Conservation (phyloP, 306 rosid genomes). For the Prunus mira region DNA sequence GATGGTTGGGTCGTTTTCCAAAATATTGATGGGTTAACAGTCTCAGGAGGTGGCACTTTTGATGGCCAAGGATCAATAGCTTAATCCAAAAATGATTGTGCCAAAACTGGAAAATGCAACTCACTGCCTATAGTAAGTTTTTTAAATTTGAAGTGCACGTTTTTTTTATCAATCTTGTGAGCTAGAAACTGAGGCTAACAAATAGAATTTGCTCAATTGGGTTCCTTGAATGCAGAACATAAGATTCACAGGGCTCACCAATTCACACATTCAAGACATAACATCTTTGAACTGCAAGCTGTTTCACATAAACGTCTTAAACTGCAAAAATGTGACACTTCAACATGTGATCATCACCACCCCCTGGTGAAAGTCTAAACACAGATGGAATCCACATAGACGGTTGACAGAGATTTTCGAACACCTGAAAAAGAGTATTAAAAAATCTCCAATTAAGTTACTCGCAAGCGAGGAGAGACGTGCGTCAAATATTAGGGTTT, state of each 20-base stretch:
- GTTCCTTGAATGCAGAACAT: too few species aligned
- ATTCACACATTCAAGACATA: too few species aligned
- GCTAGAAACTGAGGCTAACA: too few species aligned
- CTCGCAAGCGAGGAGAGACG: too few species aligned
- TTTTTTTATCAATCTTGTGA: too few species aligned
- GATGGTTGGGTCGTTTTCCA: conserved; percentile 26
- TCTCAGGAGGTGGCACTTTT: conserved; percentile 21
- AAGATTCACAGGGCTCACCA: too few species aligned
- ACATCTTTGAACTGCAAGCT: neutral
- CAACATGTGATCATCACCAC: conserved; percentile 3
- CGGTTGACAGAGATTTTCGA: too few species aligned
- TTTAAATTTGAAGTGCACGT: neutral
- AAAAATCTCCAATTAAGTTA: too few species aligned
- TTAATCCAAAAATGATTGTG: conserved; percentile 26
- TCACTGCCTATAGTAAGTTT: conserved; percentile 6
- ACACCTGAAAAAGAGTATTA: too few species aligned
- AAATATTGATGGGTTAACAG: neutral
- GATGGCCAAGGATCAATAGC: conserved; percentile 31
- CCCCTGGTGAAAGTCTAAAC: conserved; percentile 15
- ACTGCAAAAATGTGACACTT: neutral
- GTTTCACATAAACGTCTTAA: conserved; percentile 14
- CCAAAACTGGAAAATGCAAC: conserved; percentile 9
- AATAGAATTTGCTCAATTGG: too few species aligned
- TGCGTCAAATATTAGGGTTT: too few species aligned
- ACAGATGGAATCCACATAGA: conserved; percentile 29